Conservation (phyloP, 192 early-diverging fungal genomes). For the Entomortierella beljakovae region DNA sequence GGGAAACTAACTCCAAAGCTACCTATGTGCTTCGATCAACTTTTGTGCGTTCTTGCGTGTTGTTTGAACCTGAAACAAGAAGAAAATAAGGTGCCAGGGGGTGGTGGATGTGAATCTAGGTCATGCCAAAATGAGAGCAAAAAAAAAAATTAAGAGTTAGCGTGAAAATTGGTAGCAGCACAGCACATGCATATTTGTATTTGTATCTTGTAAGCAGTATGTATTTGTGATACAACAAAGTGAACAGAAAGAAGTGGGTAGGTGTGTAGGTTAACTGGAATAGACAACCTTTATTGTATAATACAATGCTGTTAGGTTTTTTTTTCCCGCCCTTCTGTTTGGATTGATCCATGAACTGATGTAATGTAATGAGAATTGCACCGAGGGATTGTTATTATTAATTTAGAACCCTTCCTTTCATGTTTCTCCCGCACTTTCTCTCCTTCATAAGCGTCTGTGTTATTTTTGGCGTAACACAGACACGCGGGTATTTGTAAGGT, state of each 20-base stretch:
- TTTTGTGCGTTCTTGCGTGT: neutral
- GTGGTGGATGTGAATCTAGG: constrained; percentile 25
- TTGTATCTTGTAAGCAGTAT: constrained; percentile 8
- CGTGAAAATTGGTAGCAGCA: constrained; percentile 19
- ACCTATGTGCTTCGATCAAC: neutral
- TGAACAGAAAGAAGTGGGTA: no score
- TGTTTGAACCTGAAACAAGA: constrained; percentile 33
- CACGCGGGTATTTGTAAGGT: neutral
- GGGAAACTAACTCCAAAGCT: no score
- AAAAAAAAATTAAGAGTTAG: neutral
- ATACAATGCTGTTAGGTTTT: no score
- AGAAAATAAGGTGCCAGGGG: neutral
- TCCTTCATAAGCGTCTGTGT: no score
- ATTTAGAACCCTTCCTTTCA: neutral
- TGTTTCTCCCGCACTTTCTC: neutral
- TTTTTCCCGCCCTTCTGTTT: neutral
- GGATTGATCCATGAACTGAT: neutral
- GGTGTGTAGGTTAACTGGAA: no score
- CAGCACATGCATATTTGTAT: constrained; percentile 16
- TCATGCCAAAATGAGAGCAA: neutral
- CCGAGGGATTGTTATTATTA: neutral
- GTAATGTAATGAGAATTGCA: neutral
- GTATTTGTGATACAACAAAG: no score
- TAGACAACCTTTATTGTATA: no score
- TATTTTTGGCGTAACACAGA: neutral